Evolutionary conservation across 768 basidiomycete genomes (phyloP), one percentile per base, ranked within the genome.

Genomic region (Suillus spraguei): DNA sequence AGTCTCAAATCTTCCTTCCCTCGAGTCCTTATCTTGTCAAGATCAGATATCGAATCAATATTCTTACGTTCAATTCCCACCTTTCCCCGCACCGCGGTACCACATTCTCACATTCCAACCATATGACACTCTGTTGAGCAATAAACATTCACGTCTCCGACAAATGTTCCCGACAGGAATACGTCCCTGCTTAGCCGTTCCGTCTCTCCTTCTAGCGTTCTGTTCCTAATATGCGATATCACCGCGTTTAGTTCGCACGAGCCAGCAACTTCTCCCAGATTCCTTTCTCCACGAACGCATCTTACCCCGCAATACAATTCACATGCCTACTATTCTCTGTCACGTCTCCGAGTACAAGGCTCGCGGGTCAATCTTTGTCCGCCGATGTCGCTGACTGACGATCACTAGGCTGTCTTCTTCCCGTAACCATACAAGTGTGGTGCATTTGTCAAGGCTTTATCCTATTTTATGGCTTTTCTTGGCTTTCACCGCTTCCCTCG

Each of bases 11-110:
- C 63, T 59, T 61, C 64, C 63, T 47, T 63, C 20, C 33, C 61
- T 42, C 52, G n/a, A 55, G 36, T 7, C 33, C 38, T 39, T 55
- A 38, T 63, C 46, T 50, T 39, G 53, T 69, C 60, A 22, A 50
- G 52, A 54, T 49, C 38, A 46, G 65, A 49, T 28, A 3, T 53
- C 59, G 61, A 65, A 69, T 56, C 54, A 46, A 54, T 17, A 41
- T 24, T 49, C 35, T 62, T 63, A 62, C 63, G 55, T 66, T 59
- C 50, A 52, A 64, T 62, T 60, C 62, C 70, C 71, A 61, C 52
- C 58, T 61, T 75, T 66, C 72, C 74, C 70, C 72, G 28, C 67
- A 68, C 70, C 66, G 66, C 70, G 63, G 66, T 61, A 66, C n/a
- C 41, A 41, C 56, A 52, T 49, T 64, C 60, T 46, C 52, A 35